phyloP scores from a whole-genome alignment of 78 protist species.

The Guillardia theta region DNA sequence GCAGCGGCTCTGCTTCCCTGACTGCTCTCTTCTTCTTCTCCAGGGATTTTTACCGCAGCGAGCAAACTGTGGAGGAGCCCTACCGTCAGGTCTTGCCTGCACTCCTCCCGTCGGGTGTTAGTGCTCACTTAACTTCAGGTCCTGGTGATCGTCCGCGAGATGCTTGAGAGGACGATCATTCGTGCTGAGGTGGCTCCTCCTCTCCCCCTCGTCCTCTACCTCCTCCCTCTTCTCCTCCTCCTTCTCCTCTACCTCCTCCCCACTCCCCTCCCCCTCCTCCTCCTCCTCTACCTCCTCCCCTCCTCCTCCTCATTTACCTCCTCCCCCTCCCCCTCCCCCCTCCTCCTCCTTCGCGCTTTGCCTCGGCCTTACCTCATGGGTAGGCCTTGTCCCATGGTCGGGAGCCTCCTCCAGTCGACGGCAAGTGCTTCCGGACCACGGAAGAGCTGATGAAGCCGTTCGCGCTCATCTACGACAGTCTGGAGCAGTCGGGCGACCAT shows the following conservation, averaged over 20 bases:
- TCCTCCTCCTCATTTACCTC: neutral
- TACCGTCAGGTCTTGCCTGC: constrained; percentile 63
- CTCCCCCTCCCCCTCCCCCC: neutral
- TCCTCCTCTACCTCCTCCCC: neutral
- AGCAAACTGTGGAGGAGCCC: constrained; percentile 64
- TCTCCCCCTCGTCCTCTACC: neutral
- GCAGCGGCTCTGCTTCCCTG: too few relatives aligned
- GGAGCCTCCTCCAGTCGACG: neutral
- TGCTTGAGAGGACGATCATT: neutral
- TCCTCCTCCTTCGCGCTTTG: neutral
- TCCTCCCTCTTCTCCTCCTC: neutral
- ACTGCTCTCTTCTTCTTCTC: too few relatives aligned
- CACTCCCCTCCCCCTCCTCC: neutral
- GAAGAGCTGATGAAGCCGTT: constrained; percentile 61
- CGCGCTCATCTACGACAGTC: constrained; percentile 53
- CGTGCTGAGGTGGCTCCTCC: neutral
- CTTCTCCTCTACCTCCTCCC: neutral
- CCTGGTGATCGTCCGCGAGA: constrained; percentile 9
- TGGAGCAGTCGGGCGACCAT: constrained; percentile 56
- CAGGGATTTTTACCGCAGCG: constrained; percentile 65
- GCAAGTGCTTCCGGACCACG: neutral
- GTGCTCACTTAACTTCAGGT: constrained; percentile 35
- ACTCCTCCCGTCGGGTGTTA: constrained; percentile 41
- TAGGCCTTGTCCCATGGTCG: neutral
- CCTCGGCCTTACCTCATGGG: neutral